Evolutionary conservation across 2,329 filamentous ascomycete genomes (phyloP).

Genomic region (Talaromyces verruculosus): DNA sequence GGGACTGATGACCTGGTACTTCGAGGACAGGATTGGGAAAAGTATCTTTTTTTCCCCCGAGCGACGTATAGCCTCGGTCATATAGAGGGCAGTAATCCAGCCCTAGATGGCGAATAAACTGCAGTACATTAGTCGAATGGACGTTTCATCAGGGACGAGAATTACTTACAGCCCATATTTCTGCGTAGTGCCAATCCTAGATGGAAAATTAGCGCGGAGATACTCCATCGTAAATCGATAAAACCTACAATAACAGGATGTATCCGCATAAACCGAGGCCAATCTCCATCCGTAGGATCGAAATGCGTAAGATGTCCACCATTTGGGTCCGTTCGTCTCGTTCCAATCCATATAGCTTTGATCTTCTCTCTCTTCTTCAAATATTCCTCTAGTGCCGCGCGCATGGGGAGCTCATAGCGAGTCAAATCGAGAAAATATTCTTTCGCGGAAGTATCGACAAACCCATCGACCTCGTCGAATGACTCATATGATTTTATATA

Average conservation of each 20-base stretch:
- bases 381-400: slow-evolving; percentile 20
- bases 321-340: slow-evolving; percentile 87
- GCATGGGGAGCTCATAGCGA: slow-evolving; percentile 21
- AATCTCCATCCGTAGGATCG: slow-evolving; percentile 81
- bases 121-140: too few relatives aligned
- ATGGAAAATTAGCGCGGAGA: not conserved
- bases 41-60: slow-evolving; percentile 89
- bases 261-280: slow-evolving; percentile 89
- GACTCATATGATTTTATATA: slow-evolving; percentile 20
- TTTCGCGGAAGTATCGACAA: slow-evolving; percentile 16
- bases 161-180: slow-evolving; percentile 71
- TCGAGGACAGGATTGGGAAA: slow-evolving; percentile 69
- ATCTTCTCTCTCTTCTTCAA: slow-evolving; percentile 49
- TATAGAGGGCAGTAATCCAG: slow-evolving; percentile 87
- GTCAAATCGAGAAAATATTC: slow-evolving; percentile 20
- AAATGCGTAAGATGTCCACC: slow-evolving; percentile 77
- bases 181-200: slow-evolving; percentile 85
- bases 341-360: slow-evolving; percentile 81
- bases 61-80: slow-evolving; percentile 82
- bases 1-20: not conserved
- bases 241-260: slow-evolving; percentile 72
- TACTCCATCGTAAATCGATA: not conserved
- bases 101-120: slow-evolving; percentile 67
- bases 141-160: not conserved
- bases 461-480: slow-evolving; percentile 21